Conservation (phyloP, 2,329 filamentous ascomycete species). For the Paraconiothyrium brasiliense region DNA sequence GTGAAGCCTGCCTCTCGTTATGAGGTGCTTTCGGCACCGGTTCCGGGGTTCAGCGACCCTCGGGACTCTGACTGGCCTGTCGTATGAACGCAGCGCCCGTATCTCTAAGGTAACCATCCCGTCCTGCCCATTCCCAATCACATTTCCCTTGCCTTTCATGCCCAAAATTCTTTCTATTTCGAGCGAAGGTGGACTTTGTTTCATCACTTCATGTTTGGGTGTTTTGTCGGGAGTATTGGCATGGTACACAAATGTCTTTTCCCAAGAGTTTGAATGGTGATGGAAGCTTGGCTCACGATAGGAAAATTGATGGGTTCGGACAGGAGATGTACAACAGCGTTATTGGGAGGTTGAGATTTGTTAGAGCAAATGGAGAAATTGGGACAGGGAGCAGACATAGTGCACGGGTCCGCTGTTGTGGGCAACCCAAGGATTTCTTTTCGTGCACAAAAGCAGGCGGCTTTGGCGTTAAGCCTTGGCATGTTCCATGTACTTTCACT, state of each 20-base stretch:
- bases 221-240: constrained; percentile 12
- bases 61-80: constrained; percentile 55
- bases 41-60: constrained; percentile 39
- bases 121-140: neutral
- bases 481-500: constrained; percentile 10
- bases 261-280: neutral
- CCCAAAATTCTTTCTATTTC: neutral
- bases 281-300: neutral
- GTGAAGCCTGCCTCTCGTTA: constrained; percentile 41
- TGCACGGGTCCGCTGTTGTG: constrained; percentile 25
- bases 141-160: neutral
- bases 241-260: neutral
- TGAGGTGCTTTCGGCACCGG: constrained; percentile 40
- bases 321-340: constrained; percentile 23
- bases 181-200: neutral
- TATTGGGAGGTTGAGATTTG: neutral
- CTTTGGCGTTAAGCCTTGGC: constrained; percentile 4
- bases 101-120: neutral
- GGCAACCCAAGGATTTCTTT: constrained; percentile 17
- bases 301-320: neutral
- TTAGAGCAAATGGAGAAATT: constrained; percentile 1
- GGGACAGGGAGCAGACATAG: constrained; percentile 4
- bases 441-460: constrained; percentile 21
- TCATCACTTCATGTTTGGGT: constrained; percentile 3
- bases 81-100: constrained; percentile 33